These are phyloP conservation scores for Cercospora sesami DNA, from an alignment of 2,329 filamentous ascomycete genomes.

Conservation along the genomic window DNA sequence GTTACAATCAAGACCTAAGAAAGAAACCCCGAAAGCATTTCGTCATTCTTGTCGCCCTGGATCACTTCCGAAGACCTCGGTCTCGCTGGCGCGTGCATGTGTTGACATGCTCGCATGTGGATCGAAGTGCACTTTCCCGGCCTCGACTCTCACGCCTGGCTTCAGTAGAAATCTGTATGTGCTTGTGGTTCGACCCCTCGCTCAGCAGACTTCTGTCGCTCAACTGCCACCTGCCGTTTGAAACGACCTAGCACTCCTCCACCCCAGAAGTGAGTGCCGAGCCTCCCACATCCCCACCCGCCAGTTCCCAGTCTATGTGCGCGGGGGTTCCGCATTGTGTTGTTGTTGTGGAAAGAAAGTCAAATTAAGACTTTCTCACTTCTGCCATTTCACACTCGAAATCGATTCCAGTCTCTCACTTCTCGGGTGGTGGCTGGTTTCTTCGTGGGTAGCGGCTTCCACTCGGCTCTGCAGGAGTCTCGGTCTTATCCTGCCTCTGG, in stretches of 20 bases:
- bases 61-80: neutral
- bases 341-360: neutral
- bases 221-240: neutral
- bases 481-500: constrained; percentile 41
- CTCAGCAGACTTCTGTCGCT: neutral
- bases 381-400: neutral
- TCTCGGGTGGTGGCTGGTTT: neutral
- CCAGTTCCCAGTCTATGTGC: neutral
- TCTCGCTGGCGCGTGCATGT: neutral
- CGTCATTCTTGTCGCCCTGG: neutral
- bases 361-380: neutral
- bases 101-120: neutral
- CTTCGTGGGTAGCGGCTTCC: neutral
- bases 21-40: neutral
- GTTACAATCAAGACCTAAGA: neutral
- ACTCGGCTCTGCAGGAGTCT: neutral
- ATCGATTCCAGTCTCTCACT: neutral
- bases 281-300: neutral
- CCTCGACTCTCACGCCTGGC: neutral
- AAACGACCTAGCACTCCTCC: neutral
- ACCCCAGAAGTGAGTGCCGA: neutral
- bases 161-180: neutral
- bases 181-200: neutral
- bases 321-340: neutral
- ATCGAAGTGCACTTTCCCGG: neutral